Conservation (phyloP, 225 moss, liverwort and hornwort species). For the Anthoceros angustus region DNA sequence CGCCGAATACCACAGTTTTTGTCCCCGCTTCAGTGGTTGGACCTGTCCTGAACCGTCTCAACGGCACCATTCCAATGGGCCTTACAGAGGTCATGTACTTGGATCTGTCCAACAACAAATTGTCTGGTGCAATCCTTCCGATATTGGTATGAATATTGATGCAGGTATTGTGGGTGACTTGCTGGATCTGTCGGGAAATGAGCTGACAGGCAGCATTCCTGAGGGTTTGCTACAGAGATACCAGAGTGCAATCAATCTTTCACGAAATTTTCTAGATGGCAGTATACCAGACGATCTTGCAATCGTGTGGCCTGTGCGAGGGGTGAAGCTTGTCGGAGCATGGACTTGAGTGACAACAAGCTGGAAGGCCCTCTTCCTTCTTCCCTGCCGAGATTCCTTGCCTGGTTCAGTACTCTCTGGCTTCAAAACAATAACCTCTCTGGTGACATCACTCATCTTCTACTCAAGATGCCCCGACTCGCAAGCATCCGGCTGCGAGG, state of each 20-base stretch:
- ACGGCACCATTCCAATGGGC: not conserved
- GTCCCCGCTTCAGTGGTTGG: not conserved
- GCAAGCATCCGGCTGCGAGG: not conserved
- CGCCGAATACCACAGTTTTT: not conserved
- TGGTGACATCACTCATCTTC: constrained; percentile 3
- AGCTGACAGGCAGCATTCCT: not conserved
- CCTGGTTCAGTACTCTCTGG: not conserved
- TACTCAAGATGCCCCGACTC: not conserved
- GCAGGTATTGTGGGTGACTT: not conserved
- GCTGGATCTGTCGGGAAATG: not conserved
- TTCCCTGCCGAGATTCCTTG: not conserved
- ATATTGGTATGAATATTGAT: not conserved
- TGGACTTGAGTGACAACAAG: constrained; percentile 9
- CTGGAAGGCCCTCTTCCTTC: constrained; percentile 7
- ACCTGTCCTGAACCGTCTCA: not conserved
- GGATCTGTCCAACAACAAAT: not conserved
- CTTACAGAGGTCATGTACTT: not conserved
- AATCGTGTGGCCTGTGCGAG: not conserved
- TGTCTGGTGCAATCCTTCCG: not conserved
- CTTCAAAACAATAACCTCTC: constrained; percentile 1
- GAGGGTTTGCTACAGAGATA: not conserved
- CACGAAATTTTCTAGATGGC: constrained; percentile 5
- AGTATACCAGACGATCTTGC: not conserved
- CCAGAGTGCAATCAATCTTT: not conserved
- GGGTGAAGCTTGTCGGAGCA: not conserved